Base-by-base conservation (phyloP, 208 protist genomes). In the Crithidia brevicula region DNA sequence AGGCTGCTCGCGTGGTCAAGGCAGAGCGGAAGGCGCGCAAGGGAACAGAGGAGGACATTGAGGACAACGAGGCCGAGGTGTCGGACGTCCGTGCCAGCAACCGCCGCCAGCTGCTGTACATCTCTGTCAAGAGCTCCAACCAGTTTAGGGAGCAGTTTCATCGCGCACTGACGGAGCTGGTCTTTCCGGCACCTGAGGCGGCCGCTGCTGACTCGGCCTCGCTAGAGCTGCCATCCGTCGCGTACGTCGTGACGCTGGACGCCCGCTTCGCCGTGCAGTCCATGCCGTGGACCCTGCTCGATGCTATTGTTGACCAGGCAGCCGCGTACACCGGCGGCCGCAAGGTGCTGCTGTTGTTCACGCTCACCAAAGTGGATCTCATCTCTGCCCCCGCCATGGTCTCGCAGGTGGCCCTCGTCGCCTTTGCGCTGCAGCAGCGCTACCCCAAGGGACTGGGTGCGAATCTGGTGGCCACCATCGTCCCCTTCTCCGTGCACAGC, bases 181-280 rank as follows among this genome's bases (percentile, higher is more conserved):
- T 94, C 30, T 94, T 92, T 51, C 87, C 91, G 13, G 22, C 50
- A 11, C 22, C 50, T 22, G 7, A 16, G 5, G n/a, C 40, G 11
- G 23, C 47, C 7, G 60, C 9, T 45, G 31, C 54, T 40, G 53
- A 33, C 28, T 28, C 47, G 43, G 11, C 67, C 15, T 60, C 61
- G 36, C 68, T 88, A n/a, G 77, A 94, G 67, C 28, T 96, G 11
- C 91, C 91, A 15, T 90, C 84, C 11, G 85, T 47, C 9, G 77
- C 85, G 27, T 94, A 92, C 69, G 52, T 96, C 27, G 72, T 96
- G 31, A 94, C 86, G 9, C 77, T 96, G 36, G 91, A 96, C 73
- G 74, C 80, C 20, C 88, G 91, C 22, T 96, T 86, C 66, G 74
- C 91, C 22, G 88, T 90, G 42, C 91, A 96, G 67, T 85, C 79